Evolutionary conservation across 441 rosid species (phyloP).

Genomic region (Jatropha multifida): DNA sequence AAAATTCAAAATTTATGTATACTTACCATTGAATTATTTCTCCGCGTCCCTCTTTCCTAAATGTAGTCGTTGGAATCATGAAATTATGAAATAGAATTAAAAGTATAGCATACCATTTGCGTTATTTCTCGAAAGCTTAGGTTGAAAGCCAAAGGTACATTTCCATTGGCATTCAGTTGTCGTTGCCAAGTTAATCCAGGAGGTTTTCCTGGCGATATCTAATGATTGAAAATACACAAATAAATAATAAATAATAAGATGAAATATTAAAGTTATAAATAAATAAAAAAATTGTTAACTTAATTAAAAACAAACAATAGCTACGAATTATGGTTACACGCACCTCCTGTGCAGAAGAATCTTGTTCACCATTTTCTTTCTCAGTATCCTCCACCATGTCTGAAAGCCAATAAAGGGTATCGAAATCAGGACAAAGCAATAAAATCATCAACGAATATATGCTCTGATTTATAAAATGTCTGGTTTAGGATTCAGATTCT

Average conservation of each 20-base stretch:
- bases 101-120: constrained; percentile 60
- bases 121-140: constrained; percentile 44
- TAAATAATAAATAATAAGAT: neutral
- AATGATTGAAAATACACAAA: constrained; percentile 4
- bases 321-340: neutral
- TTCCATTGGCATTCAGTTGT: constrained; percentile 42
- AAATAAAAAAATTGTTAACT: neutral
- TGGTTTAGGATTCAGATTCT: no score
- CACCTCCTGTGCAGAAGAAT: constrained; percentile 1
- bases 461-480: no score
- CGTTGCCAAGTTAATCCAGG: constrained; percentile 76
- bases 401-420: neutral
- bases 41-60: no score
- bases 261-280: neutral
- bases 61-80: no score
- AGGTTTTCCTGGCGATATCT: constrained; percentile 54
- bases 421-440: neutral
- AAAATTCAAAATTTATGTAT: no score
- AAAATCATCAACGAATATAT: no score
- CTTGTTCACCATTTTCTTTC: constrained; percentile 20
- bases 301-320: neutral
- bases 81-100: neutral
- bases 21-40: no score
- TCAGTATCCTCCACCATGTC: constrained; percentile 33
- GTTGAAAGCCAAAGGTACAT: constrained; percentile 44